Evolutionary conservation across 257 asterid species (phyloP), one percentile per base, ranked within the genome.

Genomic region (Solanum corneliomulleri): DNA sequence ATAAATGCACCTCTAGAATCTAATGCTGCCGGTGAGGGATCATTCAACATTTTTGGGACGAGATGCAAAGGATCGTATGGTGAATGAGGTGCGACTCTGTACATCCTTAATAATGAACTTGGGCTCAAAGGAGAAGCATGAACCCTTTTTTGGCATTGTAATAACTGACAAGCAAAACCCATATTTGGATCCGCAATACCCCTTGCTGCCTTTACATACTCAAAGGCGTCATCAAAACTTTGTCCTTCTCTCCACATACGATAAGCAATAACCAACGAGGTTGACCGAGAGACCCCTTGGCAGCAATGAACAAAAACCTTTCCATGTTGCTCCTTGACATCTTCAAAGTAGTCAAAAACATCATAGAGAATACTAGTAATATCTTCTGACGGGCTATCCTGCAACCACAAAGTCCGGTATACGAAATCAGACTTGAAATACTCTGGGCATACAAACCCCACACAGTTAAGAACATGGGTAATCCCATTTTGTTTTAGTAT

Each of bases 341-440:
- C 91, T 88, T 92, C 94, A 81, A 92, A 92, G 89, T 91, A 91
- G 85, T 91, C 94, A 87, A 92, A 92, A 78, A 91, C 94, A 88
- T 92, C 94, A 89, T 92, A 92, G 7, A 92, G 89, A 75, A 92
- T 92, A 88, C 94, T 91, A 37, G 94, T 92, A 60, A 92, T 92
- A 89, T 92, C 94, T 87, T 91, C 93, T 14, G 92, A 90, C 4
- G 93, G 94, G 89, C 93, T 91, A 87, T 92, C 94, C 87, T 92
- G 93, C 88, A 92, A 87, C 94, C 94, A 92, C 88, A 91, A 72
- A 76, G 94, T 92, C 75, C 91, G 85, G 60, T 92, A 91, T 21
- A 87, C 88, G 82, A 92, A 92, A 62, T 92, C 94, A 9, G 87
- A 87, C 89, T 90, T 92, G 49, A 92, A 92, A 81, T 92, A 92